Conservation (phyloP, 768 basidiomycete genomes). For the Phylloporus sp. region DNA sequence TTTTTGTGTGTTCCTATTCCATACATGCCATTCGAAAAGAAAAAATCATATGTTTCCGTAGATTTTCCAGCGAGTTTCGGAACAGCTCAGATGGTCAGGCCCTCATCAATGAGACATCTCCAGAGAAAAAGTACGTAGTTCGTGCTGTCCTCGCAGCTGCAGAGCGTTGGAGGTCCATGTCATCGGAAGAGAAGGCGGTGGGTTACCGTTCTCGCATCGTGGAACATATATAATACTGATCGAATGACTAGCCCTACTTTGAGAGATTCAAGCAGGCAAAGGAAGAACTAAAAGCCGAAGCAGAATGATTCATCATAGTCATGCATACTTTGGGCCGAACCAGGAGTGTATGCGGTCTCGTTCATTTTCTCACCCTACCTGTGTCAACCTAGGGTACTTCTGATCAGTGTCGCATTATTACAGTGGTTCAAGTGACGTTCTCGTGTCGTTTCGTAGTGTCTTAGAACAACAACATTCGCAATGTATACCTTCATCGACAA, state of each 20-base stretch:
- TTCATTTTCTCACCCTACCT: neutral
- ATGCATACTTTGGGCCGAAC: neutral
- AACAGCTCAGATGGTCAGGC: constrained; percentile 11
- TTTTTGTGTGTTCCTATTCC: constrained; percentile 20
- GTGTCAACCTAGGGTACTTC: constrained; percentile 3
- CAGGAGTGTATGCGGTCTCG: constrained; percentile 1
- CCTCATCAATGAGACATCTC: constrained; percentile 7
- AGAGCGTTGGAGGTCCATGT: constrained; percentile 30
- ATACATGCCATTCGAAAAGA: neutral
- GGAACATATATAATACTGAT: neutral
- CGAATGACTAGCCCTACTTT: constrained; percentile 14
- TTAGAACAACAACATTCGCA: neutral
- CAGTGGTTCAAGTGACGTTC: constrained; percentile 1
- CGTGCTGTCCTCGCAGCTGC: constrained; percentile 17
- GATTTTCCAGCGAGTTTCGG: constrained; percentile 23
- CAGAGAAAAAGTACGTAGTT: neutral
- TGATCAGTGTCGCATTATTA: constrained; percentile 9
- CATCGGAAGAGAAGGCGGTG: constrained; percentile 31
- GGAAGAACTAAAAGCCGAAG: constrained; percentile 10
- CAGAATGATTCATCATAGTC: neutral
- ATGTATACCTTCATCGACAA: constrained; percentile 1
- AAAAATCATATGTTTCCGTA: neutral
- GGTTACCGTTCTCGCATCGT: neutral
- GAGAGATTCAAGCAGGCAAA: constrained; percentile 15
- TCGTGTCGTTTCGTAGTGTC: constrained; percentile 2